Evolutionary conservation across 2,329 filamentous ascomycete genomes (phyloP).

Genomic region (Rhinocladiella mackenziei): DNA sequence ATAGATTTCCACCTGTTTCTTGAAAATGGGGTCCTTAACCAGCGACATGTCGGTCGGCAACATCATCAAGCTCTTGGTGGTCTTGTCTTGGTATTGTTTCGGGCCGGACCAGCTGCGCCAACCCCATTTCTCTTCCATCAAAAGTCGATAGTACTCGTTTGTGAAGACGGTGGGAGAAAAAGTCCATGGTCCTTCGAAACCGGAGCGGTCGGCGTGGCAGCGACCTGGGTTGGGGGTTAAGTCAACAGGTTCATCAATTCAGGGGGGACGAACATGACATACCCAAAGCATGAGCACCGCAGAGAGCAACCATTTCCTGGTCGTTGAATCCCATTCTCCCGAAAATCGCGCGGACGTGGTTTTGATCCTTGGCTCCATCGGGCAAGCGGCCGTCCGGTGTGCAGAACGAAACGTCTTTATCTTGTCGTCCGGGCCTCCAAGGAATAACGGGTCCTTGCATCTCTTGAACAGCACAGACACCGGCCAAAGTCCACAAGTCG

Average conservation of each 20-base stretch:
- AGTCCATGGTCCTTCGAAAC: constrained; percentile 85
- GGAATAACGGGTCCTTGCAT: constrained; percentile 86
- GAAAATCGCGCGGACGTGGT: constrained; percentile 88
- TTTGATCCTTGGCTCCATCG: constrained; percentile 71
- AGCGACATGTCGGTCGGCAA: constrained; percentile 86
- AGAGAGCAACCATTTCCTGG: constrained; percentile 88
- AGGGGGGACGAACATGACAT: constrained; percentile 1
- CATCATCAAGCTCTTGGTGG: constrained; percentile 92
- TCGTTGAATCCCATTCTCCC: constrained; percentile 97
- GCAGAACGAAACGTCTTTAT: constrained; percentile 76
- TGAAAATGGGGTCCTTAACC: constrained; percentile 83
- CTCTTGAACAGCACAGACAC: constrained; percentile 84
- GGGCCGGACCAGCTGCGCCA: constrained; percentile 90
- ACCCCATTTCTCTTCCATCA: constrained; percentile 88
- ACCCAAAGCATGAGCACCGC: constrained; percentile 80
- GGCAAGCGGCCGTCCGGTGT: constrained; percentile 90
- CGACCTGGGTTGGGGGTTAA: constrained; percentile 42
- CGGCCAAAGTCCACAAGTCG: constrained; percentile 91
- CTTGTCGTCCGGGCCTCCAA: constrained; percentile 79
- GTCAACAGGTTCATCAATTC: neutral
- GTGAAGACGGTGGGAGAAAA: constrained; percentile 87
- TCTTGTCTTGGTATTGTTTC: constrained; percentile 84
- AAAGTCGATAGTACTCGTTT: constrained; percentile 89
- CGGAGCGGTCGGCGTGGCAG: constrained; percentile 83
- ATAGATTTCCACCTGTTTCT: constrained; percentile 75